Base-by-base conservation (phyloP, 306 rosid genomes). In the Mucuna pruriens region DNA sequence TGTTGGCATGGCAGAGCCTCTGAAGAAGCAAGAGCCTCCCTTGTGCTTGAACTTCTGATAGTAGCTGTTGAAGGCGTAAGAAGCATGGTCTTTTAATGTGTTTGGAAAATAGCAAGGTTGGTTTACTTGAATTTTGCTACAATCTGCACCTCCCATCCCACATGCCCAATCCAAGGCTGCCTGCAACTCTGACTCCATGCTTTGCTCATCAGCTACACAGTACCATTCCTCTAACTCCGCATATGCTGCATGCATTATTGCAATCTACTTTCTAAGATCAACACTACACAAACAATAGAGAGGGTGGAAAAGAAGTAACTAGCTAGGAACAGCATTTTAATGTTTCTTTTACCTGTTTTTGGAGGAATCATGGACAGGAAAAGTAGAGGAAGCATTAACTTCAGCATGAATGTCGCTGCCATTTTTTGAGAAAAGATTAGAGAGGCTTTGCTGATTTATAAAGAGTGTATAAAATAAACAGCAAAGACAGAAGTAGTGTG, bases 161-260 rank as follows among this genome's bases (percentile, higher is more conserved):
- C 99, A 90, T 9, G 97, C 94, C 97, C 99, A 93, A 54, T 93
- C 87, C 78, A 95, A 52, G 3, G 94, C 97, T 61, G 48, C 86
- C 79, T 89, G 99, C 80, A 95, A 36, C 84, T 91, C 95, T 5
- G 52, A 9, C 31, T 90, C 94, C 0, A 91, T 82, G 60, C 71
- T 87, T 76, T 95, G 99, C 70, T 88, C 94, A 65, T 95, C 97
- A 4, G 97, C 92, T 67, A 89, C 70, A 76, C 97, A n/a, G n/a
- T n/a, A 95, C 97, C 99, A 95, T 76, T 89, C 89, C 86, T 92
- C 88, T 17, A 45, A 79, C 58, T 93, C 91, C 3, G 87, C 92
- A 60, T 83, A 83, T 23, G 60, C 78, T 57, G 84, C 73, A 72
- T 22, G 22, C 8, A 38, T 45, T 72, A 11, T 49, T 22, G 22